Conservation (phyloP, 1,284 basidiomycete species). For the Microbotryum silenes-acaulis region DNA sequence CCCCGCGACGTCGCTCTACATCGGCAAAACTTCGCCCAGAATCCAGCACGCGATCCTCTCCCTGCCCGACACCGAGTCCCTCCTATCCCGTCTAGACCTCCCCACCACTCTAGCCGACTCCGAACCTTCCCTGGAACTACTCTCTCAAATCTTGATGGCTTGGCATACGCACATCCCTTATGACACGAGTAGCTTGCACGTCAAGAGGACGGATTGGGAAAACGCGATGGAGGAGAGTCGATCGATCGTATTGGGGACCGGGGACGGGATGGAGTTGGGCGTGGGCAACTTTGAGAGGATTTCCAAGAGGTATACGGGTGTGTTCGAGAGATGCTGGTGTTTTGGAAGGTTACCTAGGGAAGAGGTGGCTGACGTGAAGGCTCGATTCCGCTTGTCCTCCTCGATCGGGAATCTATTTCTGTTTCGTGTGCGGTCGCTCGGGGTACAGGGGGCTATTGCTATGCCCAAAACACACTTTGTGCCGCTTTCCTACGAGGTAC, state of each 20-base stretch:
- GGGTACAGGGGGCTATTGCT: slow-evolving; percentile 17
- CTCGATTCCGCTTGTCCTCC: too few species aligned
- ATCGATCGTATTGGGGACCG: slow-evolving; percentile 7
- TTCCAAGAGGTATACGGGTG: too few species aligned
- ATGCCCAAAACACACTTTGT: slow-evolving; percentile 9
- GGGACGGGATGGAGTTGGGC: slow-evolving; percentile 20
- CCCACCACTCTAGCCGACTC: neutral
- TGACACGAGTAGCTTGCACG: slow-evolving; percentile 18
- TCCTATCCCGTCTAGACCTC: slow-evolving; percentile 17
- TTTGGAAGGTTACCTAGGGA: too few species aligned
- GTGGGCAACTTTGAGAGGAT: slow-evolving; percentile 22
- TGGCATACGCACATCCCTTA: slow-evolving; percentile 14
- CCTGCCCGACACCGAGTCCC: slow-evolving; percentile 8
- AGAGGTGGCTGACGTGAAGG: too few species aligned
- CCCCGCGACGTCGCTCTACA: slow-evolving; percentile 5
- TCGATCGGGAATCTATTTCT: too few species aligned
- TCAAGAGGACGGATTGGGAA: slow-evolving; percentile 10
- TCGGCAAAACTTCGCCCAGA: neutral
- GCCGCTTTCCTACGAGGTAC: slow-evolving; percentile 16
- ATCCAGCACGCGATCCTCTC: neutral
- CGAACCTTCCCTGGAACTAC: slow-evolving; percentile 15
- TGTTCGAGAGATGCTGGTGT: too few species aligned
- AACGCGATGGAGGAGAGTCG: neutral
- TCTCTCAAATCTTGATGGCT: slow-evolving; percentile 9
- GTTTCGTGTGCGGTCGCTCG: too few species aligned